Evolutionary conservation across 768 basidiomycete species (phyloP).

Genomic region (Suillus discolor): DNA sequence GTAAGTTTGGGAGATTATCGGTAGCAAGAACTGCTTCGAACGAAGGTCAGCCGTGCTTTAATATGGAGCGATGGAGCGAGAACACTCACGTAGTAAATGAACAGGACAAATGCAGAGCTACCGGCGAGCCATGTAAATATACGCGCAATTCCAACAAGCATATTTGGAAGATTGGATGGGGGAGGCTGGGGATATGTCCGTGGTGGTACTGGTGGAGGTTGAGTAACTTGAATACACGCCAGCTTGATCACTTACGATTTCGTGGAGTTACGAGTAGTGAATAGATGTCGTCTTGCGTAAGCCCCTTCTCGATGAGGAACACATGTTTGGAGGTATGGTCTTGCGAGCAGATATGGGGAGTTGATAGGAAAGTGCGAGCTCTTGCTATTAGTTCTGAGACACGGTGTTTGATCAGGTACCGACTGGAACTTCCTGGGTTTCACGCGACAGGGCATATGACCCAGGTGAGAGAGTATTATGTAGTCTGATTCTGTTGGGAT

Average conservation of each 20-base stretch:
- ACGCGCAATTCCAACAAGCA: conserved; percentile 61
- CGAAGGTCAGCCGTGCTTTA: conserved; percentile 11
- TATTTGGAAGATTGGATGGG: conserved; percentile 67
- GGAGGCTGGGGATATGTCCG: conserved; percentile 72
- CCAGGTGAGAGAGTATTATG: too few species aligned
- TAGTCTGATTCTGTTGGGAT: too few species aligned
- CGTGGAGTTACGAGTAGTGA: conserved; percentile 55
- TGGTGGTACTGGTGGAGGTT: conserved; percentile 60
- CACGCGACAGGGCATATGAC: too few species aligned
- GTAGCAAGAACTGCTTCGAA: conserved; percentile 65
- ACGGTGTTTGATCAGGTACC: background rate
- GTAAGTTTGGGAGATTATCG: conserved; percentile 59
- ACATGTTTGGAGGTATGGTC: conserved; percentile 55
- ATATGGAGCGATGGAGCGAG: background rate
- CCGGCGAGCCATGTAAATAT: conserved; percentile 70
- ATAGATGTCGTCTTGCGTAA: conserved; percentile 60
- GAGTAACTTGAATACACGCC: background rate
- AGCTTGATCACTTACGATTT: conserved; percentile 47
- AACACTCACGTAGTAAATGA: conserved; percentile 65
- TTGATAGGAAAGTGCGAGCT: conserved; percentile 66
- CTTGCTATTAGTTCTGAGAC: conserved; percentile 47
- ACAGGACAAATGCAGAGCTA: conserved; percentile 56
- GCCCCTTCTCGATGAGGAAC: conserved; percentile 73
- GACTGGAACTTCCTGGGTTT: too few species aligned
- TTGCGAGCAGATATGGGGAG: conserved; percentile 65